Evolutionary conservation across 1,284 basidiomycete species (phyloP).

Genomic region (Entoloma clypeatum): DNA sequence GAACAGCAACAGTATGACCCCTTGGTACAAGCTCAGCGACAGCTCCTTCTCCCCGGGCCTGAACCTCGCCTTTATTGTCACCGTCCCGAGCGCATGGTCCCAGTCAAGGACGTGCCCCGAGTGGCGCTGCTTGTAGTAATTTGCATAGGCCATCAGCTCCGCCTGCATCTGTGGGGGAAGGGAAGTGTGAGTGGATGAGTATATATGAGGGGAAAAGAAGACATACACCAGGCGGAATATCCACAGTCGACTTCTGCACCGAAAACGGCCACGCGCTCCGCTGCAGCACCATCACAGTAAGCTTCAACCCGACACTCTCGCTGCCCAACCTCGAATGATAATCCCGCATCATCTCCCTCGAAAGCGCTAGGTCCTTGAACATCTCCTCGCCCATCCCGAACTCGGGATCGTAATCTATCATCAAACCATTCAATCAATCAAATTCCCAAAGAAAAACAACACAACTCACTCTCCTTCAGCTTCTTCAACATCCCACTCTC

Average conservation of each 20-base stretch:
- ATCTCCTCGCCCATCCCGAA: constrained; percentile 88
- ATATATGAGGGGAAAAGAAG: neutral
- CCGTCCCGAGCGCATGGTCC: constrained; percentile 81
- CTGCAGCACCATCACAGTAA: constrained; percentile 71
- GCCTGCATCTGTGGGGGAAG: constrained; percentile 57
- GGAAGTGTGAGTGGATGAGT: neutral
- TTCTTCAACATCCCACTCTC: constrained; percentile 88
- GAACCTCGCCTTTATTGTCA: constrained; percentile 71
- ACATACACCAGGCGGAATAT: constrained; percentile 52
- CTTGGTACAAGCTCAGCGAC: constrained; percentile 88
- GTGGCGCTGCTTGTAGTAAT: constrained; percentile 77
- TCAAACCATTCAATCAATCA: neutral
- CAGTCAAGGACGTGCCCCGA: constrained; percentile 71
- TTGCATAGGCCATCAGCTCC: constrained; percentile 58
- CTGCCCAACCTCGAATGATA: constrained; percentile 42
- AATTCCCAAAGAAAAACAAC: neutral
- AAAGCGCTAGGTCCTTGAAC: constrained; percentile 83
- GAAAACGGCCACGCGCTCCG: constrained; percentile 76
- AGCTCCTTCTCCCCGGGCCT: constrained; percentile 78
- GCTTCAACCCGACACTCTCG: constrained; percentile 35
- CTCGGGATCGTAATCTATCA: constrained; percentile 78
- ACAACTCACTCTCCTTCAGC: constrained; percentile 74
- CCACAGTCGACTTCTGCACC: constrained; percentile 43
- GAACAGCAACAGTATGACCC: constrained; percentile 87
- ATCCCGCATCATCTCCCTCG: constrained; percentile 62